phyloP scores from a whole-genome alignment of 768 basidiomycete species.

The Mycena pura region DNA sequence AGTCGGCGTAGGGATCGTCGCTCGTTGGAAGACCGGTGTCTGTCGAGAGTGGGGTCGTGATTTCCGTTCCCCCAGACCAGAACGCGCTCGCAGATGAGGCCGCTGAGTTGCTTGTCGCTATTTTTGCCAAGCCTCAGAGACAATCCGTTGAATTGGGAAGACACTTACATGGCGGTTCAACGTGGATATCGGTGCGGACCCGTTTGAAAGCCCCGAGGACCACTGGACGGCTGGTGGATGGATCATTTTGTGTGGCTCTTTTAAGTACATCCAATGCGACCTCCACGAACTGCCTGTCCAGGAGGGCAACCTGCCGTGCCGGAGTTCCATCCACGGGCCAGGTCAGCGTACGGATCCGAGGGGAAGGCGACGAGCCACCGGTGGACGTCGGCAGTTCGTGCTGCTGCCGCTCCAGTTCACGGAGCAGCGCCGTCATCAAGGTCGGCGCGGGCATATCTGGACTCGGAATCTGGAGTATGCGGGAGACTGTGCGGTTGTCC shows the following conservation, averaged over 20 bases:
- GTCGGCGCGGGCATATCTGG: conserved; percentile 45
- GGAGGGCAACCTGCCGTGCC: conserved; percentile 32
- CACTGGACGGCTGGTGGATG: not conserved
- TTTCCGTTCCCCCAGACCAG: not conserved
- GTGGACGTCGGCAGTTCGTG: not conserved
- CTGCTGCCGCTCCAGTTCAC: conserved; percentile 5
- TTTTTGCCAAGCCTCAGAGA: not conserved
- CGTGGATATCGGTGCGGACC: not conserved
- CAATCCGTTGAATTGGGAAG: not conserved
- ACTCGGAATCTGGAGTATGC: conserved; percentile 46
- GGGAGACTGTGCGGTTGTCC: conserved; percentile 48
- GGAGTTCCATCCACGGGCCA: conserved; percentile 19
- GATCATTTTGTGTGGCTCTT: conserved; percentile 33
- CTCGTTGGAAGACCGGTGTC: not conserved
- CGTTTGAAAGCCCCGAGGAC: not conserved
- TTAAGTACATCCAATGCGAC: conserved; percentile 53
- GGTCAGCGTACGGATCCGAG: conserved; percentile 9
- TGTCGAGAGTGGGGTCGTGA: not conserved
- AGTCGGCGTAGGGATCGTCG: not conserved
- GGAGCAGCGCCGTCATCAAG: conserved; percentile 3
- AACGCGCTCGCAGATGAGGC: not conserved
- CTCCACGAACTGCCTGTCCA: conserved; percentile 53
- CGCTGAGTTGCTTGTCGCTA: not conserved
- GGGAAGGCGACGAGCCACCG: conserved; percentile 3
- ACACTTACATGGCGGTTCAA: conserved; percentile 1